phyloP scores from a whole-genome alignment of 2,329 filamentous ascomycete species.

The Fusarium tjaetaba region DNA sequence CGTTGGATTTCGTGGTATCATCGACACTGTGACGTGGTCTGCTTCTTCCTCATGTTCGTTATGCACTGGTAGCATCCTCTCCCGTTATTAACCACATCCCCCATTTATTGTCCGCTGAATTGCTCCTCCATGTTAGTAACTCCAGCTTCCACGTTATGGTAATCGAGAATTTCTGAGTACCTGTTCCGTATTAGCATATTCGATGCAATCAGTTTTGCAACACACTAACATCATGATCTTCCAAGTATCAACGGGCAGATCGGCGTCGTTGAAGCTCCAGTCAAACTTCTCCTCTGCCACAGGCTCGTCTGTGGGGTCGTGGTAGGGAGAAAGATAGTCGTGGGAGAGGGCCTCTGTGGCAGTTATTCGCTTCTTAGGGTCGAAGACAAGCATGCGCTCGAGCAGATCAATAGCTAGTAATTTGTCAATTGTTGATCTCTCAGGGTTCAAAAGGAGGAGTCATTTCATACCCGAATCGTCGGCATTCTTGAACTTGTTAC shows the following conservation, averaged over 20 bases:
- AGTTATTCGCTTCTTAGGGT: constrained; percentile 94
- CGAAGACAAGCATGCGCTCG: constrained; percentile 97
- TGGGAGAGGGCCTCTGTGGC: constrained; percentile 87
- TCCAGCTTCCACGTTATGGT: constrained; percentile 86
- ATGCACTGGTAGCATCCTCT: constrained; percentile 31
- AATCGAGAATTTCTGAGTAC: constrained; percentile 99
- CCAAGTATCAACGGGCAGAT: constrained; percentile 98
- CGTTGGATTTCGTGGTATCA: constrained; percentile 51
- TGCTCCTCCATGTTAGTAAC: constrained; percentile 52
- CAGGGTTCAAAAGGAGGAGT: background rate
- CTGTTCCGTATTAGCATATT: constrained; percentile 56
- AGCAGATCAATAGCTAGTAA: constrained; percentile 85
- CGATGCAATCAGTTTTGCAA: background rate
- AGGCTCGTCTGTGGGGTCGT: constrained; percentile 96
- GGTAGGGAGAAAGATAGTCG: constrained; percentile 94
- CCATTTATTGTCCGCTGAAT: constrained; percentile 50
- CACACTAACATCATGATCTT: constrained; percentile 97
- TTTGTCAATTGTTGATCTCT: background rate
- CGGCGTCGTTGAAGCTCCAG: constrained; percentile 99
- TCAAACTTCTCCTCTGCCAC: constrained; percentile 97
- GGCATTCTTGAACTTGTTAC: constrained; percentile 93
- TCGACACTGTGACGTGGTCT: constrained; percentile 41
- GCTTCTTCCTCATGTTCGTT: constrained; percentile 29
- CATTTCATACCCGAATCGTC: constrained; percentile 78
- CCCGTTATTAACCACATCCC: constrained; percentile 48